Evolutionary conservation across 371 early-diverging fungal species (phyloP).

Genomic region (Mucor plumbeus): DNA sequence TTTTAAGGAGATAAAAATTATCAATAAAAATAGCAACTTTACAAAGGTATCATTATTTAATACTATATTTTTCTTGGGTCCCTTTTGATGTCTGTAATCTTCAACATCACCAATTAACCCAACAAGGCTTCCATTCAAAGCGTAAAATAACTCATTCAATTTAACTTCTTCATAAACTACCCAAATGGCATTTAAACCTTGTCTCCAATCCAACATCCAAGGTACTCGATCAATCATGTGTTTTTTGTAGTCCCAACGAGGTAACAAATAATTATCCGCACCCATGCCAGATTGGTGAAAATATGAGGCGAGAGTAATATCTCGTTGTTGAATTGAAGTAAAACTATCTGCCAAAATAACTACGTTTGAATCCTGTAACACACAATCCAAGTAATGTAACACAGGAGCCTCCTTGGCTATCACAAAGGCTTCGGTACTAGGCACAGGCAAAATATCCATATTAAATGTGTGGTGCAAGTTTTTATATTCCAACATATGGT

Average conservation of each 20-base stretch:
- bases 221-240: slow-evolving; percentile 62
- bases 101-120: slow-evolving; percentile 64
- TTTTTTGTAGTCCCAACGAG: slow-evolving; percentile 63
- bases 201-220: slow-evolving; percentile 65
- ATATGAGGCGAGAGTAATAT: slow-evolving; percentile 56
- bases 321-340: slow-evolving; percentile 63
- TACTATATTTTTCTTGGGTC: slow-evolving; percentile 2
- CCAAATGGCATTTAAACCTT: slow-evolving; percentile 61
- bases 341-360: slow-evolving; percentile 38
- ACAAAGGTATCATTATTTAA: slow-evolving; percentile 19
- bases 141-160: slow-evolving; percentile 70
- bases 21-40: neutral
- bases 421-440: neutral
- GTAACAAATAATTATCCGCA: slow-evolving; percentile 7
- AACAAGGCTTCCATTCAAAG: slow-evolving; percentile 78
- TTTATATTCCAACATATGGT: slow-evolving; percentile 13
- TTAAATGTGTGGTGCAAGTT: slow-evolving; percentile 47
- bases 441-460: slow-evolving; percentile 20
- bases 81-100: slow-evolving; percentile 16
- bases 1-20: neutral
- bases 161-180: slow-evolving; percentile 68
- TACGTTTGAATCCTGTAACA: slow-evolving; percentile 9
- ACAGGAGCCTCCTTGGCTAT: slow-evolving; percentile 12
- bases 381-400: slow-evolving; percentile 28
- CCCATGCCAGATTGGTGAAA: slow-evolving; percentile 32